Evolutionary conservation across 1,284 basidiomycete species (phyloP).

Genomic region (Austroboletus niveus): DNA sequence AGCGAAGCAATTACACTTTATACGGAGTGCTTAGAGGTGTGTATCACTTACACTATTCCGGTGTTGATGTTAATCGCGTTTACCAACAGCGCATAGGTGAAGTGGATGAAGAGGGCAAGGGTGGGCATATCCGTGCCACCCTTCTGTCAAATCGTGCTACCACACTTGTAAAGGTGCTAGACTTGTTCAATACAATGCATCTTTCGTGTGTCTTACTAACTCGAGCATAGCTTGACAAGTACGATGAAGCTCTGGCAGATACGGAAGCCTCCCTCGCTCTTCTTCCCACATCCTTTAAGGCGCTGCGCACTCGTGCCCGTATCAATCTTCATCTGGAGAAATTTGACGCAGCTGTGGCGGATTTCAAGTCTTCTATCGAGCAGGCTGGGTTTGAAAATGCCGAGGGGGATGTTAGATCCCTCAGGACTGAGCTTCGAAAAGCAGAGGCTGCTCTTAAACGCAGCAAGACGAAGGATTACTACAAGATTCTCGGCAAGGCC

Average conservation of each 20-base stretch:
- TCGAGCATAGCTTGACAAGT: background rate
- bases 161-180: conserved; percentile 66
- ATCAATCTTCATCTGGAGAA: conserved; percentile 74
- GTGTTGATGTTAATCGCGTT: too few relatives aligned
- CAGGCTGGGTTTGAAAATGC: conserved; percentile 59
- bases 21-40: conserved; percentile 63
- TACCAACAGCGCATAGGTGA: conserved; percentile 18
- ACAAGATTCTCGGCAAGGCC: conserved; percentile 64
- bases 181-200: background rate
- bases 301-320: conserved; percentile 80
- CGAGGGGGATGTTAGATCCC: conserved; percentile 59
- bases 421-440: conserved; percentile 70
- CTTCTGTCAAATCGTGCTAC: conserved; percentile 84
- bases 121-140: conserved; percentile 76
- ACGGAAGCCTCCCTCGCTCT: conserved; percentile 68
- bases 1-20: conserved; percentile 71
- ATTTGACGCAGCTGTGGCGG: conserved; percentile 69
- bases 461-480: conserved; percentile 85
- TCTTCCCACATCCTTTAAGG: conserved; percentile 74
- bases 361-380: conserved; percentile 78
- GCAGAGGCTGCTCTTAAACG: conserved; percentile 76
- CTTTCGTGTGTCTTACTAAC: conserved; percentile 9
- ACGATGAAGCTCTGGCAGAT: conserved; percentile 71
- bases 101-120: conserved; percentile 51
- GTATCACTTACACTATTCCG: too few relatives aligned